Evolutionary conservation across 1,284 basidiomycete genomes (phyloP).

Genomic region (Fomitopsis pinicola): DNA sequence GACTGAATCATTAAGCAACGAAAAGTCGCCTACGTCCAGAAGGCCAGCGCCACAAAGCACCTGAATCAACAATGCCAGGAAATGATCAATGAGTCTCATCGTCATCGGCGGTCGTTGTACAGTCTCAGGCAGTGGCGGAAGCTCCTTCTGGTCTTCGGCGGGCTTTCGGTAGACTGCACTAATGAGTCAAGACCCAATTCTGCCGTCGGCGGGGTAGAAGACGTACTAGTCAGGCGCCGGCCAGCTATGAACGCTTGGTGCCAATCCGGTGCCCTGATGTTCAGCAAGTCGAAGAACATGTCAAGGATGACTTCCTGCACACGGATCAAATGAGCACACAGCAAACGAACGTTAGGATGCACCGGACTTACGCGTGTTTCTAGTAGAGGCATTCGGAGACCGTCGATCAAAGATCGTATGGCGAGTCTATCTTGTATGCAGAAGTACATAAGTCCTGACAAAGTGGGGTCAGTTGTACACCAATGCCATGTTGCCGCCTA

Average conservation of each 20-base stretch:
- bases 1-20: background rate
- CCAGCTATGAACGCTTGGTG: slow-evolving; percentile 88
- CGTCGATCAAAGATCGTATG: slow-evolving; percentile 82
- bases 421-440: slow-evolving; percentile 88
- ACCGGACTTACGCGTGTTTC: slow-evolving; percentile 68
- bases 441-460: slow-evolving; percentile 85
- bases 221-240: slow-evolving; percentile 77
- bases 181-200: background rate
- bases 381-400: slow-evolving; percentile 82
- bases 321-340: background rate
- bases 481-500: background rate
- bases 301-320: slow-evolving; percentile 85
- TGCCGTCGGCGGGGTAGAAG: too few relatives aligned
- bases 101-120: slow-evolving; percentile 52
- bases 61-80: slow-evolving; percentile 84
- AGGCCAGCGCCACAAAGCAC: slow-evolving; percentile 88
- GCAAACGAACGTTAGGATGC: background rate
- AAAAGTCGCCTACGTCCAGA: slow-evolving; percentile 58
- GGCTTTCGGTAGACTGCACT: slow-evolving; percentile 62
- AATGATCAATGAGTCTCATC: slow-evolving; percentile 90
- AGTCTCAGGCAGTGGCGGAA: slow-evolving; percentile 27
- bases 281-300: slow-evolving; percentile 91
- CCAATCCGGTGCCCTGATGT: slow-evolving; percentile 88
- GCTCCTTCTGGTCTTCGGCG: slow-evolving; percentile 34
- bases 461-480: background rate